A percentile compares a stretch with the other conserved stretches of the same genome.
Conservation (phyloP, 345 rosid genomes). For the Moricandia arvensis region DNA sequence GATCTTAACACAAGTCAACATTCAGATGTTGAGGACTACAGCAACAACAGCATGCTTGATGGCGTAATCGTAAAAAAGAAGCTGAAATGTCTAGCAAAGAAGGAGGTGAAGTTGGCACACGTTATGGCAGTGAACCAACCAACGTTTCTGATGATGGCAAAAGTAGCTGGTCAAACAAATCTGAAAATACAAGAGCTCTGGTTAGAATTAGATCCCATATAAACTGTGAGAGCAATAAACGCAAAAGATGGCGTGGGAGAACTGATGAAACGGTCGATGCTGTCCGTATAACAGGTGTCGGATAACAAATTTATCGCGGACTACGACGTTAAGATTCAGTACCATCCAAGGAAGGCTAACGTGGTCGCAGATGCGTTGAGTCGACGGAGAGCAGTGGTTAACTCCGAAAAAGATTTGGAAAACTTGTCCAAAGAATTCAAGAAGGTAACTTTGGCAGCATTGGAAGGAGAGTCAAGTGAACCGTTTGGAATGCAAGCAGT, state of each 20-base stretch:
- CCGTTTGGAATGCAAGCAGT: too few species aligned
- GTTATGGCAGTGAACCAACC: conserved; percentile 53
- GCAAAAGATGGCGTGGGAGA: conserved; percentile 92
- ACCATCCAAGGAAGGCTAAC: too few species aligned
- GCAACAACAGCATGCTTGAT: conserved; percentile 37
- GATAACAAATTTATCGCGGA: too few species aligned
- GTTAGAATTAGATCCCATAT: conserved; percentile 51
- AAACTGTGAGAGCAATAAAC: conserved; percentile 71
- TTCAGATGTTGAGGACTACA: conserved; percentile 52
- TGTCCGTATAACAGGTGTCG: too few species aligned
- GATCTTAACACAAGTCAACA: conserved; percentile 48
- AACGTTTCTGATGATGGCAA: conserved; percentile 68
- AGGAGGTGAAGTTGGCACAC: conserved; percentile 55
- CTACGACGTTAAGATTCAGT: too few species aligned
- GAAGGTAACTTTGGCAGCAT: too few species aligned
- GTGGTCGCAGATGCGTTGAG: too few species aligned
- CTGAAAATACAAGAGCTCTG: conserved; percentile 43
- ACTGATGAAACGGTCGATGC: conserved; percentile 43
- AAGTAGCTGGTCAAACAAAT: conserved; percentile 67
- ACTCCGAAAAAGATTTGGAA: too few species aligned
- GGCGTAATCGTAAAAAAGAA: conserved; percentile 11
- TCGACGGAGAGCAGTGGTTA: too few species aligned
- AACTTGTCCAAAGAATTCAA: too few species aligned
- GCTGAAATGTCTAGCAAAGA: conserved; percentile 45
- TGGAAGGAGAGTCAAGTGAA: too few species aligned